These are phyloP conservation scores for Byssoonygena ceratinophila DNA, from an alignment of 2,329 filamentous ascomycete species.

Conservation along the genomic window DNA sequence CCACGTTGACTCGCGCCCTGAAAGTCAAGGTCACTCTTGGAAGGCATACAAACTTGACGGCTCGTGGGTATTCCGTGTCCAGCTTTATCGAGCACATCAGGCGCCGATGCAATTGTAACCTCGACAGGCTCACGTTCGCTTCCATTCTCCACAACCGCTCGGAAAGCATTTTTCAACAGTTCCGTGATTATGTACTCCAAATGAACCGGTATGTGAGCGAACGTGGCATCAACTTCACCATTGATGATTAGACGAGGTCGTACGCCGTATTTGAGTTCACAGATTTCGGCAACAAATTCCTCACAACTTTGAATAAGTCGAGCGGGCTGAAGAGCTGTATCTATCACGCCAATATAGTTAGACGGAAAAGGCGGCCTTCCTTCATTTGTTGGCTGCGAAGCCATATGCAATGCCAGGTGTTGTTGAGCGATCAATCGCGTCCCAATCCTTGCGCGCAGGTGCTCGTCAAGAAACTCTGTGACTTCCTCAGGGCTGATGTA, in stretches of 20 bases:
- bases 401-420: slow-evolving; percentile 80
- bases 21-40: slow-evolving; percentile 26
- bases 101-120: slow-evolving; percentile 73
- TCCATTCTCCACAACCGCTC: slow-evolving; percentile 79
- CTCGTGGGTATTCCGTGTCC: slow-evolving; percentile 10
- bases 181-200: slow-evolving; percentile 96
- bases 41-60: slow-evolving; percentile 11
- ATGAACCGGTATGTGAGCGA: slow-evolving; percentile 90
- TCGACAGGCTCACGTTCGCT: slow-evolving; percentile 72
- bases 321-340: slow-evolving; percentile 75
- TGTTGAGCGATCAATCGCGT: slow-evolving; percentile 92
- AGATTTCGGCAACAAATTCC: slow-evolving; percentile 87
- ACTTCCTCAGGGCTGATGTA: slow-evolving; percentile 77
- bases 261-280: slow-evolving; percentile 88
- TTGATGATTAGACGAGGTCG: slow-evolving; percentile 70
- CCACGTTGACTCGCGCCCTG: slow-evolving; percentile 23
- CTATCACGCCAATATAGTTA: slow-evolving; percentile 87
- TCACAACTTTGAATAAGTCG: slow-evolving; percentile 74
- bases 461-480: slow-evolving; percentile 85
- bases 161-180: slow-evolving; percentile 90
- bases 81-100: slow-evolving; percentile 37
- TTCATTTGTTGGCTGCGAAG: slow-evolving; percentile 60
- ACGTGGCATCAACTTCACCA: slow-evolving; percentile 75
- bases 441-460: slow-evolving; percentile 85
- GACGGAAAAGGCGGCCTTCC: slow-evolving; percentile 30